Percentiles rank a stretch among this genome's conserved stretches.
Evolutionary conservation across 371 early-diverging fungal genomes (phyloP).

Genomic region (Conidiobolus incongruus): DNA sequence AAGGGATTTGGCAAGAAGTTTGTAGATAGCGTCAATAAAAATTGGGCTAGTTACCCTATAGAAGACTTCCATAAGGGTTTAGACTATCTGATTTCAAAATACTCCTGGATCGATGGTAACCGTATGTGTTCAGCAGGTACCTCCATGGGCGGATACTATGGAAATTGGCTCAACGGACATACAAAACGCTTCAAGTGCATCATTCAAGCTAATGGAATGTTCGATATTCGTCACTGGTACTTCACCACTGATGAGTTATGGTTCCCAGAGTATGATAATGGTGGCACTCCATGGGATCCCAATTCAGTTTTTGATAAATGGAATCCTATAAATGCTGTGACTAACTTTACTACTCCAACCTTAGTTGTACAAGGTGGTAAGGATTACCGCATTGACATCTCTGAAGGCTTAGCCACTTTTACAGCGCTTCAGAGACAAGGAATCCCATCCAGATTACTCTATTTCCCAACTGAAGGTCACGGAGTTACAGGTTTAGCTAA

Average conservation of each 20-base stretch:
- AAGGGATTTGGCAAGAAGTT: conserved; percentile 61
- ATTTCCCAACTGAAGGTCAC: conserved; percentile 68
- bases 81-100: conserved; percentile 27
- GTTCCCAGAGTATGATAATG: conserved; percentile 48
- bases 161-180: conserved; percentile 41
- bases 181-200: conserved; percentile 43
- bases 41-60: conserved; percentile 67
- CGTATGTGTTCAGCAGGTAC: conserved; percentile 47
- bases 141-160: conserved; percentile 66
- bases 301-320: conserved; percentile 28
- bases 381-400: conserved; percentile 37
- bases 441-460: conserved; percentile 41
- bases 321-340: conserved; percentile 46
- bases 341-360: conserved; percentile 58
- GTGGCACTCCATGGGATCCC: conserved; percentile 36
- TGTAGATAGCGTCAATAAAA: conserved; percentile 39
- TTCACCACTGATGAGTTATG: conserved; percentile 61
- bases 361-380: conserved; percentile 45
- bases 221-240: conserved; percentile 29
- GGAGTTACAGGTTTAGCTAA: conserved; percentile 19
- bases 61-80: conserved; percentile 48
- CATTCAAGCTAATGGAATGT: conserved; percentile 65
- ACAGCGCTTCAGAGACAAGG: no score
- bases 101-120: no score
- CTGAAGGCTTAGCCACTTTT: conserved; percentile 53